Percentiles rank a stretch among this genome's conserved stretches.
Conservation (phyloP, 257 asterid species). For the Solanum pimpinellifolium region DNA sequence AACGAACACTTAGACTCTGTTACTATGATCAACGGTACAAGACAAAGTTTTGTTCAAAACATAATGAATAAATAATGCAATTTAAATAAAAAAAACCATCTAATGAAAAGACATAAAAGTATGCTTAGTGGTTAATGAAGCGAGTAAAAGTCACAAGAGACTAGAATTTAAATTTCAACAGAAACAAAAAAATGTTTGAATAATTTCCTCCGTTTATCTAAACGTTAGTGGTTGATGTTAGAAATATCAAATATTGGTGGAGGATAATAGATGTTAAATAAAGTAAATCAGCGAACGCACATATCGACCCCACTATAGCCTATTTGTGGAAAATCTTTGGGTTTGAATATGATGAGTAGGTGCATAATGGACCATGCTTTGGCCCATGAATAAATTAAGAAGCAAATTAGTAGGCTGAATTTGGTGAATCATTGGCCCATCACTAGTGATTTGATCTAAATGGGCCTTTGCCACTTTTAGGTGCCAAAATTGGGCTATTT, state of each 20-base stretch:
- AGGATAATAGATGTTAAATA: background rate
- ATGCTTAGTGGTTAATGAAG: background rate
- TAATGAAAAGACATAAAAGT: background rate
- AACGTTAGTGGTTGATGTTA: background rate
- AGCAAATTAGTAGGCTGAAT: background rate
- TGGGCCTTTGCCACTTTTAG: background rate
- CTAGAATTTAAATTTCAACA: background rate
- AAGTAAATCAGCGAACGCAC: background rate
- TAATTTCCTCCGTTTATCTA: no score
- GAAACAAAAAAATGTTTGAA: background rate
- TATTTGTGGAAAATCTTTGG: background rate
- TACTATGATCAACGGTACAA: background rate
- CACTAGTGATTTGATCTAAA: background rate
- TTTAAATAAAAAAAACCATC: background rate
- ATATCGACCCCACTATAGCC: background rate
- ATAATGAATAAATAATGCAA: background rate
- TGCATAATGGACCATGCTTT: background rate
- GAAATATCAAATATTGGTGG: background rate
- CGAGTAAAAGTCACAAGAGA: background rate
- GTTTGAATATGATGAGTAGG: background rate
- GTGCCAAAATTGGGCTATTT: background rate
- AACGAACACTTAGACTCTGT: background rate
- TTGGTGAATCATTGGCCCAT: background rate
- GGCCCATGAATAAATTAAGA: background rate
- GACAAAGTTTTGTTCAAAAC: background rate